Percentiles rank a stretch among this genome's conserved stretches.
Evolutionary conservation across 1,139 yeast genomes (phyloP).

Genomic region (Debaryomyces sp.): DNA sequence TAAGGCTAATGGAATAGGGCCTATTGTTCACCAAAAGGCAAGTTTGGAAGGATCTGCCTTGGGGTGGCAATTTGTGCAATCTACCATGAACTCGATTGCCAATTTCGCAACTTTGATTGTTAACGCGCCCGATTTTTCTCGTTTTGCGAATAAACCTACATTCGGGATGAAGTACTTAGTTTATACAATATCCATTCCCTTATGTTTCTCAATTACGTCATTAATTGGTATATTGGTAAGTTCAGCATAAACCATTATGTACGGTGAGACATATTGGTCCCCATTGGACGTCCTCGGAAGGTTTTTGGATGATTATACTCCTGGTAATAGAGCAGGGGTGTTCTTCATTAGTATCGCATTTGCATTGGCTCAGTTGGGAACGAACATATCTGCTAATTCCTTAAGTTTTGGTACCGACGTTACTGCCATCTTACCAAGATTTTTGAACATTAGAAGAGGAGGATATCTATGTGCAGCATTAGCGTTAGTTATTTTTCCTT

Average conservation of each 20-base stretch:
- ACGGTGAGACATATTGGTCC: conserved; percentile 78
- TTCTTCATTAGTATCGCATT: conserved; percentile 78
- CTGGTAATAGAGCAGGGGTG: conserved; percentile 76
- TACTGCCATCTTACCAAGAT: conserved; percentile 80
- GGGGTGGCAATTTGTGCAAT: conserved; percentile 81
- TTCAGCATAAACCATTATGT: conserved; percentile 72
- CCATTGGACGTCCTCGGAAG: conserved; percentile 76
- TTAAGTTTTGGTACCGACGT: conserved; percentile 90
- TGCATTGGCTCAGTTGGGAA: conserved; percentile 85
- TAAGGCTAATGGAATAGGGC: conserved; percentile 75
- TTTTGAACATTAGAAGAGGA: conserved; percentile 78
- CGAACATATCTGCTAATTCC: conserved; percentile 90
- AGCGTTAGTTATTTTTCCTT: conserved; percentile 82
- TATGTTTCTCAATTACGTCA: conserved; percentile 80
- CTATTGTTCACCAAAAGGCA: conserved; percentile 57
- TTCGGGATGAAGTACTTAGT: conserved; percentile 47
- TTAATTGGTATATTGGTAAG: conserved; percentile 86
- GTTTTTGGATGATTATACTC: conserved; percentile 61
- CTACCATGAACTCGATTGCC: conserved; percentile 80
- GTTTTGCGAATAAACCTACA: conserved; percentile 63
- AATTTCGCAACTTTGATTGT: conserved; percentile 85
- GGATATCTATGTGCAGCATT: conserved; percentile 78
- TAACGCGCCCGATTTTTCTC: conserved; percentile 88
- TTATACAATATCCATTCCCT: conserved; percentile 65
- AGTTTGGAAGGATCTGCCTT: conserved; percentile 57